These are phyloP conservation scores for Endotrypanum monterogeii DNA, from an alignment of 208 protist species.

Conservation along the genomic window DNA sequence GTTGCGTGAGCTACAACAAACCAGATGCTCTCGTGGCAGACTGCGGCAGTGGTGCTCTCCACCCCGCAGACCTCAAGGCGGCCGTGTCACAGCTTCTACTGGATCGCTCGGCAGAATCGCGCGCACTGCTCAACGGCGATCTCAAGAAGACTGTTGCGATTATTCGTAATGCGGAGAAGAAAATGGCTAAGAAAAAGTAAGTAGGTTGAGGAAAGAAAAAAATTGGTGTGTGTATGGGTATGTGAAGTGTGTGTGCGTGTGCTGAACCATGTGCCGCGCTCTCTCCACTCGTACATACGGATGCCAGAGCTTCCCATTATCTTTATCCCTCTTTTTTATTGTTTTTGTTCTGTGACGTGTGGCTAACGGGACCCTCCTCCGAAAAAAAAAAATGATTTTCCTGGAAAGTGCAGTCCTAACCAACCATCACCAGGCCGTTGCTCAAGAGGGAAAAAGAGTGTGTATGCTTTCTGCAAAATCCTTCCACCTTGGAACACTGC, in stretches of 20 bases:
- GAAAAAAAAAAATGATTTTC: too few species aligned
- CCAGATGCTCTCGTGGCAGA: slow-evolving; percentile 51
- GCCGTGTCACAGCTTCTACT: slow-evolving; percentile 76
- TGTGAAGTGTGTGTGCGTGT: too few species aligned
- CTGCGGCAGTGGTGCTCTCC: slow-evolving; percentile 69
- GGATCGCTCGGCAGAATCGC: slow-evolving; percentile 33
- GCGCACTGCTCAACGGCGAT: slow-evolving; percentile 44
- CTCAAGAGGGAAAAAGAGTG: background rate
- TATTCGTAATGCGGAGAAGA: slow-evolving; percentile 81
- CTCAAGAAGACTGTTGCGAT: slow-evolving; percentile 68
- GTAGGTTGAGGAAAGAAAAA: background rate
- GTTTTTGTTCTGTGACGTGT: too few species aligned
- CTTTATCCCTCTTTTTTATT: background rate
- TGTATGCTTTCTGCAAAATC: background rate
- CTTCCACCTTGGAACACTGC: background rate
- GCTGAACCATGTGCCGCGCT: too few species aligned
- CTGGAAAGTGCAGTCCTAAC: too few species aligned
- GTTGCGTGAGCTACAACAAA: slow-evolving; percentile 52
- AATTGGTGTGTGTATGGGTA: too few species aligned
- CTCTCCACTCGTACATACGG: too few species aligned
- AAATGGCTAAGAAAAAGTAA: slow-evolving; percentile 75
- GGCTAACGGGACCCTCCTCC: background rate
- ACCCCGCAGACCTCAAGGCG: slow-evolving; percentile 93
- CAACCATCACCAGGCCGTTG: too few species aligned
- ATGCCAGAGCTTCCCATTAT: background rate